Base-by-base conservation (phyloP, 2,329 filamentous ascomycete species). In the Rhynchosporium agropyri region DNA sequence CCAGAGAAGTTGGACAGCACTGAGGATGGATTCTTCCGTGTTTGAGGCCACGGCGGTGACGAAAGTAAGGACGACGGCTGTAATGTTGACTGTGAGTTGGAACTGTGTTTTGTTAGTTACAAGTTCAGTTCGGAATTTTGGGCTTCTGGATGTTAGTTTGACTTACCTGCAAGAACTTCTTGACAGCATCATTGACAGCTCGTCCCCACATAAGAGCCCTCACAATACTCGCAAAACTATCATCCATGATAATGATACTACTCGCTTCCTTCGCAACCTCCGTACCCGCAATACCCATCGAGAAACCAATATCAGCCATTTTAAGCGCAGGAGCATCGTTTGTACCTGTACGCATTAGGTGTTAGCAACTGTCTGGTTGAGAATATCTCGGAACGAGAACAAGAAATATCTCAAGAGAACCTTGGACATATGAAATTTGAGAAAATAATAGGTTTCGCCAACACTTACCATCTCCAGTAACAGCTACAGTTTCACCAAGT, bases 1-100 rank as follows among this genome's bases (percentile, higher is more conserved):
- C 89, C 89, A 93, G 26, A 93, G 83, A 62, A 93, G 81, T 76
- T 93, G 89, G 13, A 92, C 89, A 15, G 89, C 89, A 26, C 82
- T 91, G 54, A 93, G 78, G 4, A 92, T 89, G 56, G 89, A 90
- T 64, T 82, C 72, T 71, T 90, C 86, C 1, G 83, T 72, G 8
- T 71, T 71, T 72, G 80, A 89, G 46, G 85, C 82, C 15, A 92
- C 88, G 10, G 89, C 86, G 2, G 89, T 89, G 62, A 92, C 84
- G 69, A 93, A 92, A 0, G 90, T 91, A 49, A 92, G 79, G n/a
- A 88, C 70, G 58, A 92, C 90, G 56, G 90, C 90, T 2, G 89
- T 92, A 70, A 92, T 90, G 78, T 92, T 93, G 76, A 93, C 90
- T 0, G 85, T 88, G 69, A 89, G 81, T 76, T 88, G 85, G 64